These are phyloP conservation scores for Alnus glutinosa DNA, from an alignment of 306 rosid genomes.

Conservation along the genomic window DNA sequence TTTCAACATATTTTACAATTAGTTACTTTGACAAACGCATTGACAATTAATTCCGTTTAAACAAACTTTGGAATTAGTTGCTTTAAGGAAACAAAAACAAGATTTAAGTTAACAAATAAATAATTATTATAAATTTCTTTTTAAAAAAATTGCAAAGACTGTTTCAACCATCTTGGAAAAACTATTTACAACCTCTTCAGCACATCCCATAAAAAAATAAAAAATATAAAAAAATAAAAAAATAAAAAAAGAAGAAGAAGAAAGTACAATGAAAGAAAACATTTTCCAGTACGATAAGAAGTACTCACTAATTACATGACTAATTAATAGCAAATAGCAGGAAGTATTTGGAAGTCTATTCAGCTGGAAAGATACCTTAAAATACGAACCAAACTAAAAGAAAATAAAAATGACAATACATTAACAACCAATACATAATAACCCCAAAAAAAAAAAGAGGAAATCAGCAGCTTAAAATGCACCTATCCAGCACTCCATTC, in stretches of 20 bases:
- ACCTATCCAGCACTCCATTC: constrained; percentile 99
- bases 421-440: constrained; percentile 10
- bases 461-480: constrained; percentile 36
- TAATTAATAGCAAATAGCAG: neutral
- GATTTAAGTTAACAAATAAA: neutral
- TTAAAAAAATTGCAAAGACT: neutral
- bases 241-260: neutral
- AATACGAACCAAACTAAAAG: neutral
- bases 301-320: neutral
- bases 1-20: neutral
- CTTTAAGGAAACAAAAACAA: neutral
- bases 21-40: neutral
- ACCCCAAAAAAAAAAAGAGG: constrained; percentile 16
- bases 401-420: constrained; percentile 2
- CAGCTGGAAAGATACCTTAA: neutral
- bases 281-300: neutral
- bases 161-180: neutral
- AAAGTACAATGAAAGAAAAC: neutral
- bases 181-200: neutral
- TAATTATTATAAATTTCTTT: neutral
- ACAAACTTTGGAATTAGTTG: neutral
- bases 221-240: neutral
- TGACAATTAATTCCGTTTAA: neutral
- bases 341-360: neutral
- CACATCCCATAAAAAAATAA: neutral